These are phyloP conservation scores for Sarcomyxa edulis DNA, from an alignment of 768 basidiomycete genomes.

Conservation along the genomic window DNA sequence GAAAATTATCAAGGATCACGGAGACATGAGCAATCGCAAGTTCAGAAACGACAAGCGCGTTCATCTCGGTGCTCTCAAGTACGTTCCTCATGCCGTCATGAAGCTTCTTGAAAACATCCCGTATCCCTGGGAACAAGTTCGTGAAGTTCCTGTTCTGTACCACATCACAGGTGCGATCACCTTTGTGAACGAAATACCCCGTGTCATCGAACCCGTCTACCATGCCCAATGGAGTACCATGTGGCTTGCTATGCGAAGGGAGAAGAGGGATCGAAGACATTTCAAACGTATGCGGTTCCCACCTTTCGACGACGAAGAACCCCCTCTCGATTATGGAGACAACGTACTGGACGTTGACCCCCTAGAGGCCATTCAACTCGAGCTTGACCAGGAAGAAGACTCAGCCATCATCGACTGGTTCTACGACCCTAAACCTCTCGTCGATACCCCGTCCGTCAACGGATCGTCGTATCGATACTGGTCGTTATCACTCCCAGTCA, in stretches of 20 bases:
- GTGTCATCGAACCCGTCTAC: conserved; percentile 95
- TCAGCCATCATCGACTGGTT: conserved; percentile 94
- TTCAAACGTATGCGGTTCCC: conserved; percentile 99
- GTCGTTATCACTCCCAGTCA: conserved; percentile 87
- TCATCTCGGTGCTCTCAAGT: conserved; percentile 95
- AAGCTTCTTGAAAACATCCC: conserved; percentile 99
- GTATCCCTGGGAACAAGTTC: conserved; percentile 98
- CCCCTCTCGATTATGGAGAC: conserved; percentile 98
- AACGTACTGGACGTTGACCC: conserved; percentile 98
- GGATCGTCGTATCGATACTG: conserved; percentile 92
- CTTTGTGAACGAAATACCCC: conserved; percentile 97
- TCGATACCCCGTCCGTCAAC: conserved; percentile 88
- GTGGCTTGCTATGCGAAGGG: conserved; percentile 99
- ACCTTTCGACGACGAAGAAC: conserved; percentile 98
- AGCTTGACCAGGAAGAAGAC: conserved; percentile 91
- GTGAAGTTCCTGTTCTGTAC: conserved; percentile 97
- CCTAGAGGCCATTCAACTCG: conserved; percentile 94
- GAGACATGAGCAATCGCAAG: conserved; percentile 99
- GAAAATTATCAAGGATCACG: conserved; percentile 99
- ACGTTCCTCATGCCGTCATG: conserved; percentile 99
- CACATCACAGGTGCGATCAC: conserved; percentile 99
- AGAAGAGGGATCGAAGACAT: conserved; percentile 97
- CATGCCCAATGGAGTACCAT: conserved; percentile 99
- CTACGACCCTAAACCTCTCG: conserved; percentile 92
- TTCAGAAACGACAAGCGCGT: conserved; percentile 99